Evolutionary conservation across 495 filamentous ascomycete species (phyloP), one percentile per base, ranked within the genome.

Genomic region (Annulohypoxylon stygium): DNA sequence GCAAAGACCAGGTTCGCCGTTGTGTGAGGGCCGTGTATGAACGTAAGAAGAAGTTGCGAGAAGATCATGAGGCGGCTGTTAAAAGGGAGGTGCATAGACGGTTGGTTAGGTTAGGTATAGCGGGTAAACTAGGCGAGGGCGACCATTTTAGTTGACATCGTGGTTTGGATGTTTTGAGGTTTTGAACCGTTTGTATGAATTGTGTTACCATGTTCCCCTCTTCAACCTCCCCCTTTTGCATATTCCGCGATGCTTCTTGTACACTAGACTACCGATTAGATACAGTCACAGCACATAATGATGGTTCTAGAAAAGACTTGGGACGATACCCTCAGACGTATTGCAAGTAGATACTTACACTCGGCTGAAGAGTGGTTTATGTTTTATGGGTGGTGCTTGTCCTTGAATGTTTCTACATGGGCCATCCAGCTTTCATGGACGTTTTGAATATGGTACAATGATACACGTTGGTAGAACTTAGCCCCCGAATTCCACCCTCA

Each of bases 21-120:
- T 91, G 91, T 23, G 90, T 98, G n/a, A 83, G 91, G 55, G 96
- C 94, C 14, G 94, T 99, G 0, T 99, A 97, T 80, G 93, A 97
- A 84, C 84, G 96, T 67, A 97, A 97, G 85, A 95, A 90, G 81
- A 87, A 83, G 74, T 78, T 86, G 78, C 85, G 95, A 54, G 69
- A 92, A 69, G 83, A 89, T 72, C 81, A 81, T 54, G 90, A 94
- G 79, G 69, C 73, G 26, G 75, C 76, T 69, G 78, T 86, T 78
- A 80, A 74, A 69, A 82, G 86, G 69, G 84, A 86, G 61, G 74
- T 76, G 71, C 83, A 79, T 69, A 82, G 82, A 65, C 78, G 83
- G 62, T 76, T 82, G 67, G 71, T 86, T 37, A 74, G 82, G 75
- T 54, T 82, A 43, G 84, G 84, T 3, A 79, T 81, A n/a, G 74